Evolutionary conservation across 192 early-diverging fungal species (phyloP).

Genomic region (Podila minutissima): DNA sequence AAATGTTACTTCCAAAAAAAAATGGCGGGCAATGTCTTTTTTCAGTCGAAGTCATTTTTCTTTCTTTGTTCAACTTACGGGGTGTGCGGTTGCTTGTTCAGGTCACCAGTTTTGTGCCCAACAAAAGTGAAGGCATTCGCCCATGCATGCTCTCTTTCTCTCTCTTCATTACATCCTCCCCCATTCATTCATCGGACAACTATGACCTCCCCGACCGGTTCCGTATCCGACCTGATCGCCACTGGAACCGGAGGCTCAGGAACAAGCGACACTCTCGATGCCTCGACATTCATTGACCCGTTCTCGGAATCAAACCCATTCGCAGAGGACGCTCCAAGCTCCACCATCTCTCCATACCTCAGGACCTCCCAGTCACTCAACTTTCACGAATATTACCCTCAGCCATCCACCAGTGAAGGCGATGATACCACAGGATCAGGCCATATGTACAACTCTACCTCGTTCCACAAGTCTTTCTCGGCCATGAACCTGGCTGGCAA

Average conservation of each 20-base stretch:
- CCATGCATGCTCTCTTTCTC: too few species aligned
- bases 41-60: not conserved
- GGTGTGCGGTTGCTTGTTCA: not conserved
- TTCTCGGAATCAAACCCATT: conserved; percentile 51
- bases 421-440: not conserved
- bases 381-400: conserved; percentile 44
- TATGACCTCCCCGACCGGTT: conserved; percentile 39
- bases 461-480: conserved; percentile 29
- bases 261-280: conserved; percentile 13
- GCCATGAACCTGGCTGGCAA: conserved; percentile 25
- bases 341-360: conserved; percentile 5
- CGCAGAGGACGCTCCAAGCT: conserved; percentile 28
- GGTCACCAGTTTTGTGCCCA: not conserved
- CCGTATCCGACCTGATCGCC: conserved; percentile 40
- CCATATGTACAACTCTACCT: not conserved
- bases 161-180: not conserved
- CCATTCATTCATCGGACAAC: conserved; percentile 1
- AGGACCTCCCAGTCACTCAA: conserved; percentile 34
- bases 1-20: not conserved
- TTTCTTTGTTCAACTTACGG: not conserved
- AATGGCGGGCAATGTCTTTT: not conserved
- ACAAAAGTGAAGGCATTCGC: not conserved
- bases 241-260: conserved; percentile 1
- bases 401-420: conserved; percentile 4
- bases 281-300: conserved; percentile 43